Evolutionary conservation across 768 basidiomycete species (phyloP).

Genomic region (Brasilioporus rufonigricans): DNA sequence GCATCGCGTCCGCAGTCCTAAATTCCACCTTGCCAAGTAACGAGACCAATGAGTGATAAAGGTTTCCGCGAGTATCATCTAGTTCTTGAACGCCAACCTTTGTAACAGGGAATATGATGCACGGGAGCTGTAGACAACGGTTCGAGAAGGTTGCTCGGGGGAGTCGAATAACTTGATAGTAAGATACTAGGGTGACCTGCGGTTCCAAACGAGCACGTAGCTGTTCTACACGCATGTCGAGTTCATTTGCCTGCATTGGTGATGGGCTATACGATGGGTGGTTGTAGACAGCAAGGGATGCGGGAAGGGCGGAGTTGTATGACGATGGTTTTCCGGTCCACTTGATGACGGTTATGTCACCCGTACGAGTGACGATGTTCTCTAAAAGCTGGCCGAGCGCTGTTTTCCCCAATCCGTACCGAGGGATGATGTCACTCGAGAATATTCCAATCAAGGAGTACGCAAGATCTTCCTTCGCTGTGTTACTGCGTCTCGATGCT

Average conservation of each 20-base stretch:
- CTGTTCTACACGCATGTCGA: neutral
- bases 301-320: conserved; percentile 11
- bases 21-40: neutral
- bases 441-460: conserved; percentile 13
- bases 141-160: neutral
- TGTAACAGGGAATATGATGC: neutral
- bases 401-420: neutral
- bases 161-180: neutral
- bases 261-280: neutral
- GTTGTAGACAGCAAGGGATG: conserved; percentile 4
- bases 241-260: neutral
- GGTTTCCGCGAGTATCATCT: neutral
- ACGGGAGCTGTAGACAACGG: neutral
- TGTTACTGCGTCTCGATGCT: conserved; percentile 7
- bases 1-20: too few species aligned
- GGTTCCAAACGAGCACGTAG: neutral
- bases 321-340: conserved; percentile 5
- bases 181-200: neutral
- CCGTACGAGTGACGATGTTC: conserved; percentile 1
- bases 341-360: conserved; percentile 4
- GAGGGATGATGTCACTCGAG: conserved; percentile 2
- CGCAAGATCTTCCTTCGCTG: conserved; percentile 4
- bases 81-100: neutral
- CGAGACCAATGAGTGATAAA: neutral
- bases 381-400: conserved; percentile 8